Conservation (phyloP, 306 rosid species). For the Astragalus membranaceus region DNA sequence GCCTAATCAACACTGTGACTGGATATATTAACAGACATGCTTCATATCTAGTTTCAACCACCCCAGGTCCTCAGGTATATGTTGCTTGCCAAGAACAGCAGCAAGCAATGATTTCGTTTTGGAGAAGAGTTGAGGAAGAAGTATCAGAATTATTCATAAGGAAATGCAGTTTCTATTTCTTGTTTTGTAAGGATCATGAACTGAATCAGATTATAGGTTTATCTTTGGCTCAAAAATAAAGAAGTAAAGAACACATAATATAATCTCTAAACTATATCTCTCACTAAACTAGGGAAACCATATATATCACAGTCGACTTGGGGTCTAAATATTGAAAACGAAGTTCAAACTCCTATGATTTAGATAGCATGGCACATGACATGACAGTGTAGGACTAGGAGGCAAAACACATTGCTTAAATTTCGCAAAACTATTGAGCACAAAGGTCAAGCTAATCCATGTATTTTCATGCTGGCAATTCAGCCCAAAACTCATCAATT, state of each 20-base stretch:
- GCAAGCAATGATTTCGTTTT: not conserved
- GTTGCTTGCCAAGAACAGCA: not conserved
- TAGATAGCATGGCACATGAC: not conserved
- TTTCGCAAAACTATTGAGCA: conserved; percentile 7
- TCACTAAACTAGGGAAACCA: not conserved
- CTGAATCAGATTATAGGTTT: not conserved
- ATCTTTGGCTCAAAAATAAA: not conserved
- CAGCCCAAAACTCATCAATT: not conserved
- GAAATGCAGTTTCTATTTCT: not conserved
- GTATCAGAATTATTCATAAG: not conserved
- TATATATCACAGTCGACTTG: not conserved
- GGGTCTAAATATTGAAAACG: not conserved
- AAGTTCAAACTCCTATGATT: conserved; percentile 12
- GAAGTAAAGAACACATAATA: not conserved
- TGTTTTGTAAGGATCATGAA: not conserved
- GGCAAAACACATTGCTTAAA: not conserved
- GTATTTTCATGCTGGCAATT: not conserved
- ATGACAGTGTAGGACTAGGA: not conserved
- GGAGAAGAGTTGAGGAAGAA: conserved; percentile 1
- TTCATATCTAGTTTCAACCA: conserved; percentile 1
- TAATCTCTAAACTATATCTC: not conserved
- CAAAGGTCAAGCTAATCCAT: conserved; percentile 3
- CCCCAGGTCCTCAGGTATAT: not conserved
- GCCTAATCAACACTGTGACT: not conserved
- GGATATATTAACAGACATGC: not conserved